Percentiles rank a stretch among this genome's conserved stretches.
These are phyloP conservation scores for Xylaria intraflava DNA, from an alignment of 495 filamentous ascomycete species.

Conservation along the genomic window DNA sequence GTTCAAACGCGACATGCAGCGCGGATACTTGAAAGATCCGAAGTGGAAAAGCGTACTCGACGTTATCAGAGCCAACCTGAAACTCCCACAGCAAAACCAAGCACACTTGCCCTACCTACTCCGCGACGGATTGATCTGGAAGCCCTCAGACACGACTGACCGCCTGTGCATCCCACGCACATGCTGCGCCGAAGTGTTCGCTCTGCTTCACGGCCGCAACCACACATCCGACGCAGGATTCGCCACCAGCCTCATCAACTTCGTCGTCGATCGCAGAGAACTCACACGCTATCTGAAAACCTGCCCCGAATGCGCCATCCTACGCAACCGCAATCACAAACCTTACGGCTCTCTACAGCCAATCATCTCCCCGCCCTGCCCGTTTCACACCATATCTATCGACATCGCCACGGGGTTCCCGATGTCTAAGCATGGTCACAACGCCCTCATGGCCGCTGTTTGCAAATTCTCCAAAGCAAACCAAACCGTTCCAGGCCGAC, in stretches of 20 bases:
- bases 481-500: neutral
- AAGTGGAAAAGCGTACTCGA: neutral
- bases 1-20: neutral
- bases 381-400: neutral
- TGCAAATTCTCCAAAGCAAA: neutral
- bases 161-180: neutral
- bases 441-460: neutral
- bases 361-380: neutral
- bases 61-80: neutral
- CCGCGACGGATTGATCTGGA: neutral
- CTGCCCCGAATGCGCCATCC: neutral
- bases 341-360: neutral
- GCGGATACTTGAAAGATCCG: neutral
- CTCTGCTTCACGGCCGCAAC: neutral
- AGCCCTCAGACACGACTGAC: neutral
- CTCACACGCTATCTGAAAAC: neutral
- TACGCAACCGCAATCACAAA: neutral
- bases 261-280: neutral
- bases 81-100: neutral
- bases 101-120: neutral
- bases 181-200: neutral
- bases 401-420: neutral
- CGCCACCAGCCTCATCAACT: neutral
- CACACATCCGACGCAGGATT: neutral
- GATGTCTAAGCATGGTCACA: neutral